Percentiles rank a stretch among this genome's conserved stretches.
phyloP scores from a whole-genome alignment of 148 eudicot genomes.

The Salicornia ramosissima region DNA sequence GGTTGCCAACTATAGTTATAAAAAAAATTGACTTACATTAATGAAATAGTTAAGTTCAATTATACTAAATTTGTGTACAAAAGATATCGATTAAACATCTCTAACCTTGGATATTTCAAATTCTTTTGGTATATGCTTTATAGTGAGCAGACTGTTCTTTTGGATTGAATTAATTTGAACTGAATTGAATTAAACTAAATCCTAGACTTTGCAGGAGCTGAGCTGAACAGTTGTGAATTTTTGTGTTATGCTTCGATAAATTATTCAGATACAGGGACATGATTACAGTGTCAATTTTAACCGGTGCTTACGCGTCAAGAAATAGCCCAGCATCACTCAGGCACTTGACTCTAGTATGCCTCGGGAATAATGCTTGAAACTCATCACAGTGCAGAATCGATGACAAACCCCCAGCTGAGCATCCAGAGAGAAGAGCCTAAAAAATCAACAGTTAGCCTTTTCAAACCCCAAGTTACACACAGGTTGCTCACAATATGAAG shows the following conservation, averaged over 20 bases:
- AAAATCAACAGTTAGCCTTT: constrained; percentile 8
- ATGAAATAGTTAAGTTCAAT: too few relatives aligned
- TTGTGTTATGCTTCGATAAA: background rate
- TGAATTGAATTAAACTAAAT: too few relatives aligned
- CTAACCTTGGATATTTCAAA: too few relatives aligned
- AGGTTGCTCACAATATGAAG: background rate
- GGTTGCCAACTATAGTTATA: too few relatives aligned
- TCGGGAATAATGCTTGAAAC: constrained; percentile 34
- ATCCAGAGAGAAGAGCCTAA: constrained; percentile 57
- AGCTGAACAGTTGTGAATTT: too few relatives aligned
- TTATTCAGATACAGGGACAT: background rate
- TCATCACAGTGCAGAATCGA: constrained; percentile 47
- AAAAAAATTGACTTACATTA: too few relatives aligned
- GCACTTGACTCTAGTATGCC: constrained; percentile 40
- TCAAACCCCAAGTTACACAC: background rate
- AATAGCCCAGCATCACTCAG: constrained; percentile 89
- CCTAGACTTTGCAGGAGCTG: too few relatives aligned
- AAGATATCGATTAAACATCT: too few relatives aligned
- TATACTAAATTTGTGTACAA: too few relatives aligned
- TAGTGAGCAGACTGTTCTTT: too few relatives aligned
- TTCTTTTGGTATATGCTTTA: too few relatives aligned
- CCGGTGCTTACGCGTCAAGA: constrained; percentile 68
- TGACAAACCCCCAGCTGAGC: constrained; percentile 57
- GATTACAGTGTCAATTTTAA: background rate
- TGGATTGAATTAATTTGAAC: too few relatives aligned